phyloP scores from a whole-genome alignment of 306 rosid genomes.

The Castanopsis chinensis region DNA sequence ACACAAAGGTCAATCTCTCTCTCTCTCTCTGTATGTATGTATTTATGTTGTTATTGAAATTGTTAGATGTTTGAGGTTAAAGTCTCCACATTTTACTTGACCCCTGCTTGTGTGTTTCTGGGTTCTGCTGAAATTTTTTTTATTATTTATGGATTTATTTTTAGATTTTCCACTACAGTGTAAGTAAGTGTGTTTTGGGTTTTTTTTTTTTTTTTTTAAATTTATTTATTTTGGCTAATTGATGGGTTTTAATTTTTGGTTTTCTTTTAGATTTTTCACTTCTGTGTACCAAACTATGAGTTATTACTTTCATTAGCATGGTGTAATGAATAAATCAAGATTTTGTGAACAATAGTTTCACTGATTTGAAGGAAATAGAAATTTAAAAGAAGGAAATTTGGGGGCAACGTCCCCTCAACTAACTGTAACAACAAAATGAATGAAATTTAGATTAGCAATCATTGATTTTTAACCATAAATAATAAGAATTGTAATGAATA shows the following conservation, averaged over 20 bases:
- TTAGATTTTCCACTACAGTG: neutral
- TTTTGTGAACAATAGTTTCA: neutral
- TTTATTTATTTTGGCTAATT: neutral
- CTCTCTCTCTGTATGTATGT: neutral
- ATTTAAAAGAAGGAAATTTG: neutral
- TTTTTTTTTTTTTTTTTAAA: neutral
- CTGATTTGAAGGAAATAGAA: neutral
- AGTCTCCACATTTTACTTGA: neutral
- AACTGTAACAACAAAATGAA: neutral
- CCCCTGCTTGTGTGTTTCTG: neutral
- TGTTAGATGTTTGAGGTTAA: neutral
- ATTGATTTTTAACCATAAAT: neutral
- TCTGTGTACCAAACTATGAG: neutral
- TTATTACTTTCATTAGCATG: neutral
- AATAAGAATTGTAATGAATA: neutral
- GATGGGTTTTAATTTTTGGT: neutral
- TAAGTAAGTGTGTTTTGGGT: neutral
- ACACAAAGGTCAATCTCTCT: slow-evolving; percentile 36
- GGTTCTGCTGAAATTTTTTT: neutral
- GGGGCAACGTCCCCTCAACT: too few relatives aligned
- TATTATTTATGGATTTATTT: neutral
- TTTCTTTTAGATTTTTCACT: neutral
- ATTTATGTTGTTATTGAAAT: neutral
- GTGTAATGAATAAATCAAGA: too few relatives aligned
- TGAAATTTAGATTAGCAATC: neutral